Conservation (phyloP, 495 filamentous ascomycete species). For the Penicillium coffeae region DNA sequence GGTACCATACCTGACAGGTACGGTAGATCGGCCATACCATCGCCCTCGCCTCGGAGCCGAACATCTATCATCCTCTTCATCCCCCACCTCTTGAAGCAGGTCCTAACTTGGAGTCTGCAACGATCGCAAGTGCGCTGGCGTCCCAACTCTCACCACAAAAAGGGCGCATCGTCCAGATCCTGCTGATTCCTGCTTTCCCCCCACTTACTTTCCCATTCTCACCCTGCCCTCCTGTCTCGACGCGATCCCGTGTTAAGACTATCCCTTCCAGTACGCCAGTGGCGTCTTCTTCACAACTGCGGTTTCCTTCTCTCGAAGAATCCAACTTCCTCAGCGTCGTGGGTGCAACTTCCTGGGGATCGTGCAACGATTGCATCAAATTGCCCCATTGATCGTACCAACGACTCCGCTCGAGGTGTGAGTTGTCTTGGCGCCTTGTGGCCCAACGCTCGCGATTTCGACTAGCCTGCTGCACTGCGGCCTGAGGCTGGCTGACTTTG, state of each 20-base stretch:
- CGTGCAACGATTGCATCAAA: neutral
- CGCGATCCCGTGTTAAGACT: neutral
- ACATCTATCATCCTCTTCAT: slow-evolving; percentile 21
- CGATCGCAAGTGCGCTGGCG: neutral
- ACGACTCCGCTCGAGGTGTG: neutral
- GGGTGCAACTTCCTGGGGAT: neutral
- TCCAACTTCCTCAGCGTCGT: neutral
- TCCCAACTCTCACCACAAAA: slow-evolving; percentile 13
- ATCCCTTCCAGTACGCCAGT: neutral
- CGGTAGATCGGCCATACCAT: slow-evolving; percentile 2
- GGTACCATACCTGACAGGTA: slow-evolving; percentile 30
- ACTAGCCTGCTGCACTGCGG: slow-evolving; percentile 21
- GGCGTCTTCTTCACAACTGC: neutral
- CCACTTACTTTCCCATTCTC: neutral
- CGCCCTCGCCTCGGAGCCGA: slow-evolving; percentile 13
- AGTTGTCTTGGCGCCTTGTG: slow-evolving; percentile 20
- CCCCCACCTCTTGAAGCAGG: slow-evolving; percentile 10
- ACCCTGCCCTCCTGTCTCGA: neutral
- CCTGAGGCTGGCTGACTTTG: slow-evolving; percentile 22
- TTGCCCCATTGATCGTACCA: neutral
- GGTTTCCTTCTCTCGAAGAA: neutral
- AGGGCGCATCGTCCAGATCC: slow-evolving; percentile 12
- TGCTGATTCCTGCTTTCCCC: neutral
- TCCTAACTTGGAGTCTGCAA: neutral
- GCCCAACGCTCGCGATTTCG: slow-evolving; percentile 22